phyloP scores from a whole-genome alignment of 2,329 filamentous ascomycete species.

The Neospermospora avenae region DNA sequence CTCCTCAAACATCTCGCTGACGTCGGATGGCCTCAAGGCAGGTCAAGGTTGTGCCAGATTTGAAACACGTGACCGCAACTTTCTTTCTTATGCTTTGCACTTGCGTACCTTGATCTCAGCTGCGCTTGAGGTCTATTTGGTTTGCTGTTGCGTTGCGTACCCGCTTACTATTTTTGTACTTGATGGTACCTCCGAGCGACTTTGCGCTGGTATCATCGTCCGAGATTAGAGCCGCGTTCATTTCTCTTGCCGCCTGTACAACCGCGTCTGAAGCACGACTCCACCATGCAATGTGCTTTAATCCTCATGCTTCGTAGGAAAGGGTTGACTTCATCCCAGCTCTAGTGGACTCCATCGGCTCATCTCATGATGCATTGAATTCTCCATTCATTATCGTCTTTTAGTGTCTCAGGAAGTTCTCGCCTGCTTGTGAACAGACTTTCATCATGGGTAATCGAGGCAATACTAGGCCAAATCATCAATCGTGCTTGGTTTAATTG shows the following conservation, averaged over 20 bases:
- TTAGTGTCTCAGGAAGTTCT: background rate
- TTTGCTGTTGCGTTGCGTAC: background rate
- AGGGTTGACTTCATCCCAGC: no score
- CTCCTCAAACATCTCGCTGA: conserved; percentile 3
- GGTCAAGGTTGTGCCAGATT: background rate
- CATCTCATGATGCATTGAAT: background rate
- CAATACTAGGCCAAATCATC: background rate
- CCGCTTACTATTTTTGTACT: background rate
- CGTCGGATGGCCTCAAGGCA: background rate
- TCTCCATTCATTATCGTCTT: background rate
- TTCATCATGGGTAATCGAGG: background rate
- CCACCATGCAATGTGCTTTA: background rate
- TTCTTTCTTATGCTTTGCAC: background rate
- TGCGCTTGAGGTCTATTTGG: background rate
- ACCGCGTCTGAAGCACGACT: background rate
- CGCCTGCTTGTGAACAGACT: background rate
- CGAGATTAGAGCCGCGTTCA: background rate
- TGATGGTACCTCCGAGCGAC: background rate
- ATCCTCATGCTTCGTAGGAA: no score
- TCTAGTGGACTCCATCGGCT: background rate
- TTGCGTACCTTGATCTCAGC: background rate
- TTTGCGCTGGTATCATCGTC: background rate
- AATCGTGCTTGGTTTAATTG: no score
- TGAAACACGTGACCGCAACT: conserved; percentile 10
- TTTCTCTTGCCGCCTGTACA: conserved; percentile 4